A percentile compares a stretch with the other conserved stretches of the same genome.
Evolutionary conservation across 2,329 filamentous ascomycete genomes (phyloP).

Genomic region (Harringtonia aguacate): DNA sequence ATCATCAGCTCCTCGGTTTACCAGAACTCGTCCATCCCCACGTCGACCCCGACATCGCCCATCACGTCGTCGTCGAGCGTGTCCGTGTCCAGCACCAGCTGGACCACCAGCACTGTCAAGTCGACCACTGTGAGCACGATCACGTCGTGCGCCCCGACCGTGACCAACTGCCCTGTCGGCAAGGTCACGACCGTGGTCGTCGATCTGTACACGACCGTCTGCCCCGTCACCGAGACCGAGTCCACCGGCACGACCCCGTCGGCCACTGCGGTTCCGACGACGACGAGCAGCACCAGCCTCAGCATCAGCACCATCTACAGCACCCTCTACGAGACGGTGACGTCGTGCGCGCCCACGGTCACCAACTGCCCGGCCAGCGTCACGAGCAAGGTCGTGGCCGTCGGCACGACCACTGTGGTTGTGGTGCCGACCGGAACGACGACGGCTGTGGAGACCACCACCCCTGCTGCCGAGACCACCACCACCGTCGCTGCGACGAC

Average conservation of each 20-base stretch:
- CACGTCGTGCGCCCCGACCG: conserved; percentile 12
- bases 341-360: conserved; percentile 12
- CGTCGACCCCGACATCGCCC: background rate
- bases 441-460: conserved; percentile 1
- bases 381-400: conserved; percentile 7
- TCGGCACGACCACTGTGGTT: conserved; percentile 2
- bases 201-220: conserved; percentile 14
- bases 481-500: background rate
- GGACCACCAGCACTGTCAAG: conserved; percentile 26
- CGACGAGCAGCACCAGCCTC: conserved; percentile 14
- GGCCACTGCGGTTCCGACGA: conserved; percentile 8
- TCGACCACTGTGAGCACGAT: conserved; percentile 22
- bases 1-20: background rate
- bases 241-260: background rate
- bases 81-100: conserved; percentile 1
- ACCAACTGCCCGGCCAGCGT: conserved; percentile 14
- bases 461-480: background rate
- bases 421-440: conserved; percentile 7
- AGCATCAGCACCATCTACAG: conserved; percentile 23
- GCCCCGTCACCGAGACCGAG: conserved; percentile 8
- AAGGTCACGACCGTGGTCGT: conserved; percentile 11
- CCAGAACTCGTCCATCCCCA: background rate
- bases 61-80: background rate
- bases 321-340: conserved; percentile 26
- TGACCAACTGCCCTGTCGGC: conserved; percentile 14